Evolutionary conservation across 805 yeast genomes (phyloP), one percentile per base, ranked within the genome.

Genomic region (Cyberlindnera suaveolens): DNA sequence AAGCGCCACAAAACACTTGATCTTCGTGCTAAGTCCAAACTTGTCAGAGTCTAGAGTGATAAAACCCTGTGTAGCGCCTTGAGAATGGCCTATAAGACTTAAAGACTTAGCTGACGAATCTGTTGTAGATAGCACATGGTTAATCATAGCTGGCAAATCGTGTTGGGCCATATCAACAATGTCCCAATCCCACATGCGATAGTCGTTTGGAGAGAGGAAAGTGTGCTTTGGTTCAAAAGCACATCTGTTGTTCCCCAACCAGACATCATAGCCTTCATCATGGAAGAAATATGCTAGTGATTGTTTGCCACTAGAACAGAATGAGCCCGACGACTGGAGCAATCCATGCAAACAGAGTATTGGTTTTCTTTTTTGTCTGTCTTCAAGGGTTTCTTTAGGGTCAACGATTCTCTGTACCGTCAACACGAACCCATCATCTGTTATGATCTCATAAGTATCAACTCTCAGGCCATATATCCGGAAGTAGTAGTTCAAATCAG

Each of bases 111-210:
- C 62, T 9, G 47, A 47, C 3, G 61, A 51, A 6, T 57, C 55
- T 0, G 75, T 62, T 18, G 54, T 58, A 2, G 59, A 46, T 31
- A 80, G 60, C 1, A 89, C 82, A 43, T 74, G 72, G 31, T 80
- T 75, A 8, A 90, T 70, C 63, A 91, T 67, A 16, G 85, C 71
- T 1, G 95, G 85, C 34, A 93, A 62, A 60, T 91, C 99, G 54
- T 68, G 77, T 44, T 71, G 70, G 0, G 90, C 91, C 80, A 93
- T 78, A 37, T 87, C 91, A n/a, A 72, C 64, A 40, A 93, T 73
- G 56, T 86, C 91, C 99, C 99, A 91, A 51, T 85, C 80, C 99
- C 99, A 91, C 78, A 84, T 85, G 40, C 68, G 55, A 1, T 70
- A 68, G 51, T 75, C 73, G 43, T 54, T 52, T 5, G 65, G 48